Conservation (phyloP, 1,139 yeast species). For the Taphrina flavorubra region DNA sequence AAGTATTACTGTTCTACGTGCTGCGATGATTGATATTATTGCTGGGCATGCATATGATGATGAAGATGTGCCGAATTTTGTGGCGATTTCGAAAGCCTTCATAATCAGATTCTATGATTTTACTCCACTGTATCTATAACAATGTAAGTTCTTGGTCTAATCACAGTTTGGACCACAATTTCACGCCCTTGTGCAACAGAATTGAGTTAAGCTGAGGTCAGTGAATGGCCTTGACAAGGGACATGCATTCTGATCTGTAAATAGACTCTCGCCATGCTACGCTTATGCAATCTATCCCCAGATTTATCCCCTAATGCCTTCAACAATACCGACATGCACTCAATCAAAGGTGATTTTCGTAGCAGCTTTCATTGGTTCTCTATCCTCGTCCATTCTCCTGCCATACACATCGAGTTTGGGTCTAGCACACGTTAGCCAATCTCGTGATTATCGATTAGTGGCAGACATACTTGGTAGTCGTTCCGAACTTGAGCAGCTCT, state of each 20-base stretch:
- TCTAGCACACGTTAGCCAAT: conserved; percentile 7
- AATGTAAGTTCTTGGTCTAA: too few relatives aligned
- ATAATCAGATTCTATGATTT: background rate
- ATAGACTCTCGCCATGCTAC: conserved; percentile 13
- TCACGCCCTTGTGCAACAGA: too few relatives aligned
- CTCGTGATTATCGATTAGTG: background rate
- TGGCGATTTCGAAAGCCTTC: background rate
- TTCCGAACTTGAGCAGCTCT: conserved; percentile 90
- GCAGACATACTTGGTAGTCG: conserved; percentile 90
- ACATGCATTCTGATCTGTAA: background rate
- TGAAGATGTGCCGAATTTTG: background rate
- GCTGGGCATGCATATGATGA: background rate
- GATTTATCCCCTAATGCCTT: background rate
- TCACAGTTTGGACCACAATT: too few relatives aligned
- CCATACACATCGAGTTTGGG: conserved; percentile 43
- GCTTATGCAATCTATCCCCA: background rate
- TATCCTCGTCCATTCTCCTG: conserved; percentile 31
- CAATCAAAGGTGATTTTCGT: conserved; percentile 47
- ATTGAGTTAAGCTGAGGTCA: background rate
- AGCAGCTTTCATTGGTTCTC: conserved; percentile 44
- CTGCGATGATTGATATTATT: background rate
- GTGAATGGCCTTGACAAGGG: too few relatives aligned
- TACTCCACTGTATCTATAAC: background rate
- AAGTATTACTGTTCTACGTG: too few relatives aligned
- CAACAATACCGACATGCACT: background rate